Conservation (phyloP, 371 early-diverging fungal genomes). For the Rhizopus sp. region DNA sequence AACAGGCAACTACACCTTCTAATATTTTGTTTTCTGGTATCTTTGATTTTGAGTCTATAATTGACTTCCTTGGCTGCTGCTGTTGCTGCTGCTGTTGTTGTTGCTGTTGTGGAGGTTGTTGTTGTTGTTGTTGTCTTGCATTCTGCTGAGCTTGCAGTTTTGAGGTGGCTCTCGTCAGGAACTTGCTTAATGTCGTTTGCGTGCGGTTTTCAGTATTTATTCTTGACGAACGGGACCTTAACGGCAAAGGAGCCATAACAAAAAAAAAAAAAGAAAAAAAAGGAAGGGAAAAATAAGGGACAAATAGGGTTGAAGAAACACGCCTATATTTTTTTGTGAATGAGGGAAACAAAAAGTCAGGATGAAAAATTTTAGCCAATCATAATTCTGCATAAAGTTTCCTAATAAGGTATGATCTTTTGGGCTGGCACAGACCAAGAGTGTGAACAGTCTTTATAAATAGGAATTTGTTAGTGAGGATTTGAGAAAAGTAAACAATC, state of each 20-base stretch:
- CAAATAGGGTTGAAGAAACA: neutral
- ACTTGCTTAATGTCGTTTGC: too few relatives aligned
- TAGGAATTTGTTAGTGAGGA: too few relatives aligned
- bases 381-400: too few relatives aligned
- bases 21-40: constrained; percentile 27
- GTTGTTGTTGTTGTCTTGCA: constrained; percentile 4
- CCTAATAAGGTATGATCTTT: too few relatives aligned
- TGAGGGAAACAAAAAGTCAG: neutral
- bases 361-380: neutral
- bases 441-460: too few relatives aligned
- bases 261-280: too few relatives aligned
- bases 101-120: constrained; percentile 3
- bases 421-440: too few relatives aligned
- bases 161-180: neutral
- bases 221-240: neutral
- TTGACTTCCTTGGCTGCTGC: constrained; percentile 1
- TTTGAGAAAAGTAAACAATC: too few relatives aligned
- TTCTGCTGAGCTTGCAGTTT: neutral
- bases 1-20: constrained; percentile 44
- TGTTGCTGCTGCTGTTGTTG: neutral
- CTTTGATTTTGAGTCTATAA: neutral
- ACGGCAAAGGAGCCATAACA: neutral
- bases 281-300: too few relatives aligned
- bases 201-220: neutral
- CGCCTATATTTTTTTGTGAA: neutral